Percentiles rank a stretch among this genome's conserved stretches.
These are phyloP conservation scores for Rhodotorula diobovata DNA, from an alignment of 768 basidiomycete species.

Conservation along the genomic window DNA sequence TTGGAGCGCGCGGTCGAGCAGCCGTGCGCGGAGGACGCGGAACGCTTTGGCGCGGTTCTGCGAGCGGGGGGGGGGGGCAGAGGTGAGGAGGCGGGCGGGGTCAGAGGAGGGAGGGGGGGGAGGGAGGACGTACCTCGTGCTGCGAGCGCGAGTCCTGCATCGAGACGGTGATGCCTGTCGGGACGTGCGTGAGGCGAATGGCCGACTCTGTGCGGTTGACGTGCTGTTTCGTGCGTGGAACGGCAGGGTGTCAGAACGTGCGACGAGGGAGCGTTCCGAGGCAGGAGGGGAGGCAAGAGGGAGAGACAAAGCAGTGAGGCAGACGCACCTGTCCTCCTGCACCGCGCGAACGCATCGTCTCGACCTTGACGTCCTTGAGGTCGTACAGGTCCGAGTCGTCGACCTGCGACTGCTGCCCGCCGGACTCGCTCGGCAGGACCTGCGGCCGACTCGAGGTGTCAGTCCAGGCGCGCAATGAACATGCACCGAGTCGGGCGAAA, in stretches of 20 bases:
- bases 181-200: conserved; percentile 84
- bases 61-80: not conserved
- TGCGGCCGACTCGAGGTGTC: too few species aligned
- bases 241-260: too few species aligned
- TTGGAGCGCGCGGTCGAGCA: conserved; percentile 72
- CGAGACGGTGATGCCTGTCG: conserved; percentile 87
- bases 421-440: conserved; percentile 77
- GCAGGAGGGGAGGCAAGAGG: too few species aligned
- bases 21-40: conserved; percentile 75
- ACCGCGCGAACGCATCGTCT: conserved; percentile 94
- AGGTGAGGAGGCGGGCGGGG: not conserved
- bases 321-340: conserved; percentile 82
- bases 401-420: conserved; percentile 52
- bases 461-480: too few species aligned
- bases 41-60: conserved; percentile 92
- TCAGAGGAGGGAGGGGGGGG: not conserved
- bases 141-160: conserved; percentile 98
- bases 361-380: conserved; percentile 73
- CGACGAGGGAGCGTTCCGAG: too few species aligned
- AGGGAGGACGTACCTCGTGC: conserved; percentile 63
- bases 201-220: conserved; percentile 99
- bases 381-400: conserved; percentile 63
- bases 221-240: conserved; percentile 60
- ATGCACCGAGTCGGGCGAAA: not conserved
- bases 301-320: too few species aligned